Conservation (phyloP, 306 rosid species). For the Potentilla sterilis region DNA sequence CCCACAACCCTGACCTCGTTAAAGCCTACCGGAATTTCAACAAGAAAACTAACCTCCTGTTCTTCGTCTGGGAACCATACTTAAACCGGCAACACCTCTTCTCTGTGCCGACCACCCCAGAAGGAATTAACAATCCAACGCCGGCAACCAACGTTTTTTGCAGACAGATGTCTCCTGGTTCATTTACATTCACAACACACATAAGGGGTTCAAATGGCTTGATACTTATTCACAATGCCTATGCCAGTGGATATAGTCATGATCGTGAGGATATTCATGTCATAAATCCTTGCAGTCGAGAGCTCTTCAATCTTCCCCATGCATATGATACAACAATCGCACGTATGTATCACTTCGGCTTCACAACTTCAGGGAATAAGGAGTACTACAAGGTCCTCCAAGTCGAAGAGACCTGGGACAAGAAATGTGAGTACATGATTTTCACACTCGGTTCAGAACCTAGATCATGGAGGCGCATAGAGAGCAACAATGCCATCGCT, state of each 20-base stretch:
- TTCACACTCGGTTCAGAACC: not conserved
- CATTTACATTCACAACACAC: not conserved
- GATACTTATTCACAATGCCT: not conserved
- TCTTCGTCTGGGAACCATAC: not conserved
- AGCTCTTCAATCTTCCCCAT: not conserved
- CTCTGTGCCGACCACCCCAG: not conserved
- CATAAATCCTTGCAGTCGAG: not conserved
- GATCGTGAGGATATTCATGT: not conserved
- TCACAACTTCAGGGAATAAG: not conserved
- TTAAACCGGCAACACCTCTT: not conserved
- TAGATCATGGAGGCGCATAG: not conserved
- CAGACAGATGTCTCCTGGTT: not conserved
- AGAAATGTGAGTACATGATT: not conserved
- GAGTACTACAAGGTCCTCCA: not conserved
- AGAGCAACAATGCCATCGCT: not conserved
- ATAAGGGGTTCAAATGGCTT: not conserved
- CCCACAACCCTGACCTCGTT: not conserved
- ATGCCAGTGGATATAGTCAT: not conserved
- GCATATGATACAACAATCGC: not conserved
- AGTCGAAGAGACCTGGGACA: not conserved
- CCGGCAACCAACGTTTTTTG: not conserved
- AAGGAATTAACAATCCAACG: not conserved
- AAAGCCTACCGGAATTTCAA: not conserved
- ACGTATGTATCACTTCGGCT: not conserved
- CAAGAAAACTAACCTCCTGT: not conserved